A percentile compares a stretch with the other conserved stretches of the same genome.
Evolutionary conservation across 2,329 filamentous ascomycete genomes (phyloP).

Genomic region (Thelonectria discophora): DNA sequence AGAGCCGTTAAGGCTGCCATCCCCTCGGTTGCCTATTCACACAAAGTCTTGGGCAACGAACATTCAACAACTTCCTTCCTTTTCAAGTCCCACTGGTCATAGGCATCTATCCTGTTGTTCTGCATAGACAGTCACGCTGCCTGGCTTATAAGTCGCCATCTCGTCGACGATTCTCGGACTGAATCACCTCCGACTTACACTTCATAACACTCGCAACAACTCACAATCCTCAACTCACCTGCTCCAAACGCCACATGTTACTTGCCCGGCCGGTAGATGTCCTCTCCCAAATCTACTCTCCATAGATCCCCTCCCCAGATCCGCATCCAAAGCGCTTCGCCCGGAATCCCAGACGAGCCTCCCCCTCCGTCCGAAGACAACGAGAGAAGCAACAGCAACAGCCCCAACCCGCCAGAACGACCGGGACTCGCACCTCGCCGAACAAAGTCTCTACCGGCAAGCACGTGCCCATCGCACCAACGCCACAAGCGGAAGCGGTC

Average conservation of each 20-base stretch:
- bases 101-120: slow-evolving; percentile 3
- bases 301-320: slow-evolving; percentile 38
- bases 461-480: slow-evolving; percentile 1
- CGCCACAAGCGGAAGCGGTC: slow-evolving; percentile 32
- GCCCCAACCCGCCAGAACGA: slow-evolving; percentile 7
- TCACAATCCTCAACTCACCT: background rate
- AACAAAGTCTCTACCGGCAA: slow-evolving; percentile 28
- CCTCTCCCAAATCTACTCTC: slow-evolving; percentile 29
- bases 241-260: slow-evolving; percentile 23
- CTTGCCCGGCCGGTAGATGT: slow-evolving; percentile 40
- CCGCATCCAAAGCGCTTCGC: slow-evolving; percentile 43
- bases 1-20: slow-evolving; percentile 10
- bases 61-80: slow-evolving; percentile 2
- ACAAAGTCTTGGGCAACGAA: background rate
- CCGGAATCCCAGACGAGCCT: slow-evolving; percentile 27
- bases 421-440: slow-evolving; percentile 30
- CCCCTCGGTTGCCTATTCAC: background rate
- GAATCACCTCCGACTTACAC: slow-evolving; percentile 15
- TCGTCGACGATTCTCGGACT: slow-evolving; percentile 9
- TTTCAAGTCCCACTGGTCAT: slow-evolving; percentile 7
- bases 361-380: background rate
- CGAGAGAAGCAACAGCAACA: too few species aligned
- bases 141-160: slow-evolving; percentile 18
- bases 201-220: slow-evolving; percentile 5
- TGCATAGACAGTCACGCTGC: slow-evolving; percentile 1